A percentile compares a stretch with the other conserved stretches of the same genome.
Evolutionary conservation across 345 rosid species (phyloP).

Genomic region (Hypericum androsaemum): DNA sequence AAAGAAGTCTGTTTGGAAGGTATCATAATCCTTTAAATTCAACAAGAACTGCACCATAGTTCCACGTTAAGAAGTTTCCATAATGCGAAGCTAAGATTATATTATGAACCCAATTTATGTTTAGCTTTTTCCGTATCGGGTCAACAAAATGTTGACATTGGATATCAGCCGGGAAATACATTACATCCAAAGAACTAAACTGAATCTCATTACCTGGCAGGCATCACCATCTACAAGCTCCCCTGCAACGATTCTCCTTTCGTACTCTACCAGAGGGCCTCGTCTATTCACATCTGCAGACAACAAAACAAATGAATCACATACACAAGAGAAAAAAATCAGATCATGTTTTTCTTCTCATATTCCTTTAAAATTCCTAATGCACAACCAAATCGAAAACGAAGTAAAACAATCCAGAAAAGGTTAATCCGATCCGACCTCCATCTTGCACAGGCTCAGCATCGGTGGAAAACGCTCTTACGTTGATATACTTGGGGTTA

Average conservation of each 20-base stretch:
- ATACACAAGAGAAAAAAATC: not conserved
- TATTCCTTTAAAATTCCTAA: not conserved
- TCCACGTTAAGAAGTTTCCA: too few species aligned
- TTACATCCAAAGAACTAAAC: not conserved
- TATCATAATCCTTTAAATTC: too few species aligned
- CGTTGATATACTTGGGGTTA: slow-evolving; percentile 16
- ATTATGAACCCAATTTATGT: too few species aligned
- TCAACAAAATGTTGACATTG: too few species aligned
- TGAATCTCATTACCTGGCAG: slow-evolving; percentile 47
- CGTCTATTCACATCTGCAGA: slow-evolving; percentile 40
- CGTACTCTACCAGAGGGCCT: slow-evolving; percentile 89
- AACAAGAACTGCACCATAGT: too few species aligned
- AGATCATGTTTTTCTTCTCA: not conserved
- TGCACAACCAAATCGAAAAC: not conserved
- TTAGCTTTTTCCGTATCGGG: too few species aligned
- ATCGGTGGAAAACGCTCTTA: slow-evolving; percentile 43
- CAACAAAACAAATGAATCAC: not conserved
- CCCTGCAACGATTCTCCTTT: slow-evolving; percentile 60
- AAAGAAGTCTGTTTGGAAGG: too few species aligned
- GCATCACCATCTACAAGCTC: slow-evolving; percentile 83
- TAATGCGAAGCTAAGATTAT: too few species aligned
- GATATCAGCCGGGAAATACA: not conserved
- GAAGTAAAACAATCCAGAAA: not conserved
- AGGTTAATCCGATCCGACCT: slow-evolving; percentile 28
- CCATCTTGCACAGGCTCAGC: slow-evolving; percentile 26